Evolutionary conservation across 1,284 basidiomycete species (phyloP), one percentile per base, ranked within the genome.

Genomic region (Cutaneotrichosporon dermatis): DNA sequence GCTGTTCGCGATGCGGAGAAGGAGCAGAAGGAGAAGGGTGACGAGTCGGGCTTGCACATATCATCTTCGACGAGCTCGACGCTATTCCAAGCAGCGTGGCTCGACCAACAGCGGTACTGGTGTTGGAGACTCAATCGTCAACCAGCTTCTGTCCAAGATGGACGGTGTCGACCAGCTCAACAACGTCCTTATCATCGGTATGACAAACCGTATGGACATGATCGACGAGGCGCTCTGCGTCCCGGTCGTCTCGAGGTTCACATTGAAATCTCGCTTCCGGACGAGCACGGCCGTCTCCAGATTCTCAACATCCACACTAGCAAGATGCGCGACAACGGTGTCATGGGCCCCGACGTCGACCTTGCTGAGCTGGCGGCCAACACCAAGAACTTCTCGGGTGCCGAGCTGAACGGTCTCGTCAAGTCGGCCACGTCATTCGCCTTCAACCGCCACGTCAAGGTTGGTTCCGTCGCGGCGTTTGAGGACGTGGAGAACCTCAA

Each of bases 181-280:
- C 82, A 99, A 99, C 77, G 96, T 99, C 61, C 88, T 99, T 66
- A 90, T 99, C 69, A 99, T 99, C 69, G 96, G 96, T 72, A 99
- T 99, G 96, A 99, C 96, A 54, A 99, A 99, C 79, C 88, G 96
- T 64, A 81, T 88, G 55, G 96, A 99, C 82, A 95, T 99, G 94
- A 98, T 99, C 70, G 96, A 99, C 73, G 96, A 99, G 75, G 96
- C 95, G 6, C 84, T 99, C 84, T 98, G 11, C 93, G 96, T 71
- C 95, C 96, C 1, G 96, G 96, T 59, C 93, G 96, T 82, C 87
- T 99, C 51, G 96, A 99, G 76, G 95, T 99, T n/a, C 96, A 99
- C 79, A 97, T 99, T 87, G 96, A 99, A 79, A 98, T 99, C 65
- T 96, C 92, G 4, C 82, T 99, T 1, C 96, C 96, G 0, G 95